These are phyloP conservation scores for Erucastrum elatum DNA, from an alignment of 345 rosid genomes.

Conservation along the genomic window DNA sequence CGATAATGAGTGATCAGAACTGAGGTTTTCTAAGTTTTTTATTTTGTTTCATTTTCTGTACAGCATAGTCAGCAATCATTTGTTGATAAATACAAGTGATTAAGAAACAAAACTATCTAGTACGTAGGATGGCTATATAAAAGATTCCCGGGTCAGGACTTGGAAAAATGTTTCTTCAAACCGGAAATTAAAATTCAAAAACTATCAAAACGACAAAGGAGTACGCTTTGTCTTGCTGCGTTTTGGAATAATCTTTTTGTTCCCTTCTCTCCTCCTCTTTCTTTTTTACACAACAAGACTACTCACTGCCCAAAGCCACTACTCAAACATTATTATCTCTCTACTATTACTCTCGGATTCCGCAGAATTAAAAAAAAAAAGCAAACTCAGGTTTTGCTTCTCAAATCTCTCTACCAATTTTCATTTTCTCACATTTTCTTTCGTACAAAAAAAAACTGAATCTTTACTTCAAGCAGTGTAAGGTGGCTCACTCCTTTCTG, in stretches of 20 bases:
- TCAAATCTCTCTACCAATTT: slow-evolving; percentile 16
- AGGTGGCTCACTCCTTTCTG: slow-evolving; percentile 2
- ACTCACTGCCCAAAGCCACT: slow-evolving; percentile 47
- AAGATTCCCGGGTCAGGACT: slow-evolving; percentile 16
- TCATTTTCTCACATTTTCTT: slow-evolving; percentile 11
- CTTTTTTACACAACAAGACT: slow-evolving; percentile 12
- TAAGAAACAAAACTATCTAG: neutral
- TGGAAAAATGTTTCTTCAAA: slow-evolving; percentile 11
- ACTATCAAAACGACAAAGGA: slow-evolving; percentile 41
- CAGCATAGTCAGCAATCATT: neutral
- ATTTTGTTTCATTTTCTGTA: too few relatives aligned
- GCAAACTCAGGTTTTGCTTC: slow-evolving; percentile 25
- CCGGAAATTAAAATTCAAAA: slow-evolving; percentile 20
- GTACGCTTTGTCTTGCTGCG: slow-evolving; percentile 44
- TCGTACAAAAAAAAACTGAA: neutral
- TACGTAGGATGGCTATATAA: neutral
- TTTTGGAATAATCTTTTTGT: slow-evolving; percentile 41
- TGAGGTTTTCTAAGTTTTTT: neutral
- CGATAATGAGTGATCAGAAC: neutral
- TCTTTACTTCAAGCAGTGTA: slow-evolving; percentile 29
- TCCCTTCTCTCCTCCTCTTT: slow-evolving; percentile 14
- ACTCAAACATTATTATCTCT: slow-evolving; percentile 23
- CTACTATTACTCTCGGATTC: slow-evolving; percentile 30
- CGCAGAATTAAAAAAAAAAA: neutral
- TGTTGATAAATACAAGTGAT: slow-evolving; percentile 7